phyloP scores from a whole-genome alignment of 352 stramenopile species.

The Globisporangium nunn region DNA sequence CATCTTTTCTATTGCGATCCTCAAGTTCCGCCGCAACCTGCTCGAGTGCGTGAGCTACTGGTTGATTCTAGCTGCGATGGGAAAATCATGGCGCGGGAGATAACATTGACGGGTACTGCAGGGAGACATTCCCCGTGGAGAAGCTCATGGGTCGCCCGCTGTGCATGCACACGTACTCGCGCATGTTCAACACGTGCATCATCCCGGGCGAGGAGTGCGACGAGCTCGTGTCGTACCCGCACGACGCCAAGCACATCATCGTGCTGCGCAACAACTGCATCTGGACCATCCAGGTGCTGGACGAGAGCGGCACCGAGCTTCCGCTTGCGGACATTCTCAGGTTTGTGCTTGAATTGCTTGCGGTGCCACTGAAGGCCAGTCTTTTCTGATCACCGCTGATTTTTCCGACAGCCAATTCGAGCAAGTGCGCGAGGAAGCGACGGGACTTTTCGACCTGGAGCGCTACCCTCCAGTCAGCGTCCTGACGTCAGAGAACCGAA shows the following conservation, averaged over 20 bases:
- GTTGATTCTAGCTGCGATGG: background rate
- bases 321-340: constrained; percentile 71
- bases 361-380: background rate
- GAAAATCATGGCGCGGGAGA: background rate
- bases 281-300: constrained; percentile 75
- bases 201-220: constrained; percentile 89
- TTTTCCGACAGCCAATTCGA: constrained; percentile 58
- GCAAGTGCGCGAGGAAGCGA: constrained; percentile 78
- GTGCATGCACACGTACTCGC: constrained; percentile 92
- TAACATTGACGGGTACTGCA: constrained; percentile 15
- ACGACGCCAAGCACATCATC: constrained; percentile 89
- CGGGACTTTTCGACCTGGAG: constrained; percentile 78
- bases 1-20: constrained; percentile 78
- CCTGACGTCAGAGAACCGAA: constrained; percentile 92
- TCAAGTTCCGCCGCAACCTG: constrained; percentile 91
- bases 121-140: constrained; percentile 88
- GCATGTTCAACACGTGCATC: constrained; percentile 96
- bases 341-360: constrained; percentile 11
- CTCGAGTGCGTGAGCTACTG: constrained; percentile 46
- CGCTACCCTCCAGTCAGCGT: constrained; percentile 89
- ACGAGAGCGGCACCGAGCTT: constrained; percentile 63
- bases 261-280: constrained; percentile 90
- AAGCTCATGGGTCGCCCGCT: constrained; percentile 91
- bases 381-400: background rate
- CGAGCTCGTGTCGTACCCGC: constrained; percentile 84